A percentile compares a stretch with the other conserved stretches of the same genome.
Conservation (phyloP, 2,329 filamentous ascomycete species). For the Penicillium verrucosum region DNA sequence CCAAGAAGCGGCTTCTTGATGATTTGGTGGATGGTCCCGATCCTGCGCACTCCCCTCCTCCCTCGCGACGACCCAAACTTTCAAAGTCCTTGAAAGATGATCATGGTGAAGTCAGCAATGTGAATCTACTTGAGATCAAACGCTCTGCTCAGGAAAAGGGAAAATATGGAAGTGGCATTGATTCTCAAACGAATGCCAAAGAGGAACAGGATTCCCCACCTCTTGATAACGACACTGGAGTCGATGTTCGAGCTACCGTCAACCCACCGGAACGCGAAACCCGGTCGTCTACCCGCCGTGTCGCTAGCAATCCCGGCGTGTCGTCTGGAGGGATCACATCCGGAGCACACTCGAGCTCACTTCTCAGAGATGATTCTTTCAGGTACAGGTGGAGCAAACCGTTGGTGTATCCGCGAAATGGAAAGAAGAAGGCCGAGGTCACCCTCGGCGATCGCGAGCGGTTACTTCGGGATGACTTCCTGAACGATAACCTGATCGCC, state of each 20-base stretch:
- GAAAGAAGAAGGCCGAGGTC: constrained; percentile 48
- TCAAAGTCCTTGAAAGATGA: constrained; percentile 30
- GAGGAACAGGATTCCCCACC: constrained; percentile 4
- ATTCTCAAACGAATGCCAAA: background rate
- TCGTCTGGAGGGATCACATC: background rate
- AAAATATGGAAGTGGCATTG: background rate
- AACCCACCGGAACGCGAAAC: constrained; percentile 25
- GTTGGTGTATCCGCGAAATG: constrained; percentile 45
- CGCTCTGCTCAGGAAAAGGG: background rate
- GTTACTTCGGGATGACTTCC: constrained; percentile 76
- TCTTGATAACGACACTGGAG: constrained; percentile 7
- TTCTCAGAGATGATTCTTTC: constrained; percentile 17
- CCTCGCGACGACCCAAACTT: constrained; percentile 30
- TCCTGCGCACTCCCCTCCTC: constrained; percentile 4
- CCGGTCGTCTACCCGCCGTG: constrained; percentile 30
- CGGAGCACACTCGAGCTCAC: background rate
- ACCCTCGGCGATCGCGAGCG: constrained; percentile 55
- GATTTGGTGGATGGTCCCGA: constrained; percentile 6
- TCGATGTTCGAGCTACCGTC: constrained; percentile 21
- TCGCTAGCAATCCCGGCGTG: background rate
- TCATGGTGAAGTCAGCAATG: constrained; percentile 9
- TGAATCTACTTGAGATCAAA: background rate
- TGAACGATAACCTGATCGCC: constrained; percentile 89
- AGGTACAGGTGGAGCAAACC: constrained; percentile 36
- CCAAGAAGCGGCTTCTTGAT: constrained; percentile 18